Conservation (phyloP, 2,329 filamentous ascomycete genomes). For the Neonectria sp. region DNA sequence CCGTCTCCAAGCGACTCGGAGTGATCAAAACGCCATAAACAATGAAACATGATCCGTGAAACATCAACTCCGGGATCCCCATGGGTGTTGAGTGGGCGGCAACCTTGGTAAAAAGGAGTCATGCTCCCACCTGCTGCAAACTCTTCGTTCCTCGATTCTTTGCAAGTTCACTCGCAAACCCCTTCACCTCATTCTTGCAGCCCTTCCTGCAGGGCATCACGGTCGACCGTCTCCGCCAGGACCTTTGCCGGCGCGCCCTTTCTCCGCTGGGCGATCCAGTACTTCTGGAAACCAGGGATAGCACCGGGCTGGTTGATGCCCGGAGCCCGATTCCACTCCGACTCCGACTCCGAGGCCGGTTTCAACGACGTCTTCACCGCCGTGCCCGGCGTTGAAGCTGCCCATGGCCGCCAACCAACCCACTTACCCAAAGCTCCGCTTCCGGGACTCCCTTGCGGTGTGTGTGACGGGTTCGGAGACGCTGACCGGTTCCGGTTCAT, state of each 20-base stretch:
- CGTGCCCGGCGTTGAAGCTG: conserved; percentile 39
- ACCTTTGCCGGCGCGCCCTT: conserved; percentile 70
- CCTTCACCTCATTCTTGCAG: conserved; percentile 55
- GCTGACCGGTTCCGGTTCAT: conserved; percentile 44
- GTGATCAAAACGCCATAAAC: conserved; percentile 45
- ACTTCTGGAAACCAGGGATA: conserved; percentile 79
- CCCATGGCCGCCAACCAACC: conserved; percentile 67
- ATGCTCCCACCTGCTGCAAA: neutral
- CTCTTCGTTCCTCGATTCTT: too few species aligned
- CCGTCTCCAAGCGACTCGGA: conserved; percentile 34
- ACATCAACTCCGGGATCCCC: conserved; percentile 35
- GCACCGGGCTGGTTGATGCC: conserved; percentile 86
- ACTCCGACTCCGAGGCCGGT: conserved; percentile 51
- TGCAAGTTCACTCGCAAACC: neutral
- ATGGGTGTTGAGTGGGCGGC: conserved; percentile 25
- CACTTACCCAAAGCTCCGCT: conserved; percentile 57
- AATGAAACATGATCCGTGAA: conserved; percentile 20
- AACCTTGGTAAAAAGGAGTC: neutral
- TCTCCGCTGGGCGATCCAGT: conserved; percentile 65
- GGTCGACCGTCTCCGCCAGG: conserved; percentile 70
- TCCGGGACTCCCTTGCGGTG: conserved; percentile 42
- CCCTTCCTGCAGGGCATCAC: conserved; percentile 72
- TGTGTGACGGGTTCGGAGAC: conserved; percentile 44
- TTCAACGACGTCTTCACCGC: conserved; percentile 39
- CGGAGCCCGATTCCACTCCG: conserved; percentile 66